Conservation (phyloP, 345 rosid genomes). For the Boechera stricta region DNA sequence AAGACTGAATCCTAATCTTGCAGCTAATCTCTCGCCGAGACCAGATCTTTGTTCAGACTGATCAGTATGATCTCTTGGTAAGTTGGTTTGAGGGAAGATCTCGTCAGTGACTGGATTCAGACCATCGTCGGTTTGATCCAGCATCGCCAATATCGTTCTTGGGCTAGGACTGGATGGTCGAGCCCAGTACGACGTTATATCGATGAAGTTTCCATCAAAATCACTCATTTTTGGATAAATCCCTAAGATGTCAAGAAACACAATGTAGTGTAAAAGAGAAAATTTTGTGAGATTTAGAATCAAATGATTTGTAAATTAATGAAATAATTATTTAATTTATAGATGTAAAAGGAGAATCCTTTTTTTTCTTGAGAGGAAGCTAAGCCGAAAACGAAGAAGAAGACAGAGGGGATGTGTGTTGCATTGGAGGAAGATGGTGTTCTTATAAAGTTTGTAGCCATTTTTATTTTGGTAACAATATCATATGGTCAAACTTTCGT, state of each 20-base stretch:
- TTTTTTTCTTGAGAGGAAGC: background rate
- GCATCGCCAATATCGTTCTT: background rate
- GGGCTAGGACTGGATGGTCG: conserved; percentile 28
- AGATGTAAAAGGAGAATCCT: background rate
- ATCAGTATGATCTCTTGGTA: background rate
- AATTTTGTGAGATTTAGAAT: background rate
- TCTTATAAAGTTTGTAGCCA: conserved; percentile 10
- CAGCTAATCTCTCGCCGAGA: conserved; percentile 23
- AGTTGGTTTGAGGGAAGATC: conserved; percentile 14
- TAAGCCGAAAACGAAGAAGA: background rate
- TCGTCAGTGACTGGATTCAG: conserved; percentile 21
- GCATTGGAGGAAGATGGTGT: background rate
- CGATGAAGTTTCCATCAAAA: conserved; percentile 21
- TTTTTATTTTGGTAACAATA: conserved; percentile 7
- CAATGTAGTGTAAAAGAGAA: background rate
- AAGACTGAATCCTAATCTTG: conserved; percentile 1
- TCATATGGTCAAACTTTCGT: conserved; percentile 35
- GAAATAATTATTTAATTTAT: background rate
- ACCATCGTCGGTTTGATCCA: conserved; percentile 23
- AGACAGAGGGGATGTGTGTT: background rate
- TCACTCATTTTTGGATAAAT: conserved; percentile 17
- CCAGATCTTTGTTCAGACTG: conserved; percentile 16
- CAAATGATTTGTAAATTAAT: background rate
- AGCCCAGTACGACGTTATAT: background rate
- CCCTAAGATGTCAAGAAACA: conserved; percentile 13